Percentiles rank a stretch among this genome's conserved stretches.
These are phyloP conservation scores for Lophium mytilinum DNA, from an alignment of 495 filamentous ascomycete species.

Conservation along the genomic window DNA sequence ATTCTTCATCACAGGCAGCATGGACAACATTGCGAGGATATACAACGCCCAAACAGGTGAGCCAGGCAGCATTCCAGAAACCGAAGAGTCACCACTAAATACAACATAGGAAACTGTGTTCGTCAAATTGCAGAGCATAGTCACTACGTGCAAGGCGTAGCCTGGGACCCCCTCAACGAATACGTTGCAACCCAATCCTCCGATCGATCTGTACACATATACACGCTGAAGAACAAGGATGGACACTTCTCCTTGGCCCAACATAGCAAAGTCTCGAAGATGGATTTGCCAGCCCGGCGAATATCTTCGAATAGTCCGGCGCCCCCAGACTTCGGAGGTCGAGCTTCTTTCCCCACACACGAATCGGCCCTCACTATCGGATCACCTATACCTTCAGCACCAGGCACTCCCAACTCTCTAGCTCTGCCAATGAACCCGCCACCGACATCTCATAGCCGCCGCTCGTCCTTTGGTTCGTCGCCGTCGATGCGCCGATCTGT, in stretches of 20 bases:
- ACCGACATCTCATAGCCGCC: slow-evolving; percentile 77
- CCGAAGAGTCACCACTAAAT: slow-evolving; percentile 1
- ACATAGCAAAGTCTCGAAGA: slow-evolving; percentile 67
- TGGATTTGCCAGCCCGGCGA: slow-evolving; percentile 83
- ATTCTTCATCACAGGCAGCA: slow-evolving; percentile 96
- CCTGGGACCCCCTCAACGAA: slow-evolving; percentile 97
- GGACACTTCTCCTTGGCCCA: slow-evolving; percentile 85
- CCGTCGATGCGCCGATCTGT: slow-evolving; percentile 76
- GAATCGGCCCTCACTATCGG: slow-evolving; percentile 52
- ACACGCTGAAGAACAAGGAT: slow-evolving; percentile 91
- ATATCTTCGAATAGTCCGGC: slow-evolving; percentile 91
- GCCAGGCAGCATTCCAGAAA: slow-evolving; percentile 16
- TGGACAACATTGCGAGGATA: slow-evolving; percentile 97
- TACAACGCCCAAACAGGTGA: slow-evolving; percentile 90
- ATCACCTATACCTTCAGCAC: slow-evolving; percentile 83
- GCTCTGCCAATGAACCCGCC: slow-evolving; percentile 97
- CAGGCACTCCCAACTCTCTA: slow-evolving; percentile 86
- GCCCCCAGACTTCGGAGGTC: slow-evolving; percentile 63
- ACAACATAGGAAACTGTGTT: slow-evolving; percentile 65
- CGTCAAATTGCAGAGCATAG: slow-evolving; percentile 98
- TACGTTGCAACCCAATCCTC: slow-evolving; percentile 98
- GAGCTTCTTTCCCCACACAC: slow-evolving; percentile 51
- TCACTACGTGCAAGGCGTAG: slow-evolving; percentile 97
- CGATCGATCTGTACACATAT: slow-evolving; percentile 95
- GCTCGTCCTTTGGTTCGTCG: slow-evolving; percentile 91